Evolutionary conservation across 2,329 filamentous ascomycete species (phyloP), one percentile per base, ranked within the genome.

Genomic region (Trichoderma sp.): DNA sequence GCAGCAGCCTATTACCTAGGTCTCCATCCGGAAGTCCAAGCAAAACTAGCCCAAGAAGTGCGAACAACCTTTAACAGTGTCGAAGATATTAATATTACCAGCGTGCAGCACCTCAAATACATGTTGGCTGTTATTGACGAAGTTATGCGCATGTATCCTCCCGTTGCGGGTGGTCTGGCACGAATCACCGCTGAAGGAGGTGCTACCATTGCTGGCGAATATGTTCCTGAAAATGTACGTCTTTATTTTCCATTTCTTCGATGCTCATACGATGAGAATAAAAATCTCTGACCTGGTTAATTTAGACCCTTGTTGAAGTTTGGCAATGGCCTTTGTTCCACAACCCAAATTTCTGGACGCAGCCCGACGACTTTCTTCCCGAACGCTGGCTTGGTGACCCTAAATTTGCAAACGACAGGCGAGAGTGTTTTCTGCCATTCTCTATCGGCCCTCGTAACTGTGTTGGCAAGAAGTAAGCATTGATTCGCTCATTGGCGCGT

Each of bases 121-220:
- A 76, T 87, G 8, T 80, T 83, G 69, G 84, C 84, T 0, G 81
- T 82, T 5, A 80, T 86, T 45, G 80, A 80, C 59, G 84, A 86
- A 70, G 80, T 79, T 0, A 73, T 86, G 19, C 78, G 84, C 0
- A 77, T 85, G 25, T 80, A 78, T 69, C 81, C 83, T 2, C 82
- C 83, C 0, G 78, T 81, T 0, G 77, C 77, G 2, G 79, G 78
- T 1, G 72, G 79, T 13, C 74, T 80, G 52, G 2, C 80, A 78
- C 68, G 76, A 69, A 71, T 75, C 4, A 75, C 75, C 2, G 75
- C 76, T 0, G 56, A 70, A 0, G 70, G 68, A 1, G 78, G 78
- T 2, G 76, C 78, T 19, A 68, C 0, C 1, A 74, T 81, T 61
- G 71, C 72, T 22, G 76, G 75, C 8, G 19, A 70, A 13, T 77